These are phyloP conservation scores for Paecilomyces formosus DNA, from an alignment of 2,329 filamentous ascomycete genomes.

Conservation along the genomic window DNA sequence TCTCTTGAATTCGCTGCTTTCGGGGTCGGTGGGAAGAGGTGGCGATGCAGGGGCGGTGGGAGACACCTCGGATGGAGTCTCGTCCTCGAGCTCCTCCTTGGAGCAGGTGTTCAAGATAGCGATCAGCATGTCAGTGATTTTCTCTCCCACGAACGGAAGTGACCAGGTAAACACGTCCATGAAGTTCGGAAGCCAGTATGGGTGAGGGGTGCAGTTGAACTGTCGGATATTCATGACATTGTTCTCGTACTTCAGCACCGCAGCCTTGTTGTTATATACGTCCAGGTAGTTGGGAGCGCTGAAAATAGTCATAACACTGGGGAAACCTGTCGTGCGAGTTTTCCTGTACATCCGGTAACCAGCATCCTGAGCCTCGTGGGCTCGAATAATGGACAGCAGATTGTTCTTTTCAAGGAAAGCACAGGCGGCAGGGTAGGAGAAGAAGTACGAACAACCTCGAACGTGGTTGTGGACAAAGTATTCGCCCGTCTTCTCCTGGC, in stretches of 20 bases:
- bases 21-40: conserved; percentile 63
- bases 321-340: conserved; percentile 94
- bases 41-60: conserved; percentile 69
- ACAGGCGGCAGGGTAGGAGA: conserved; percentile 95
- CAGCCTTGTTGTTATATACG: conserved; percentile 99
- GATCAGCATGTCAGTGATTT: conserved; percentile 99
- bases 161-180: conserved; percentile 99
- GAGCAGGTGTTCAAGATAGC: conserved; percentile 97
- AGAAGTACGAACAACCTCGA: conserved; percentile 97
- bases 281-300: conserved; percentile 98
- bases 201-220: conserved; percentile 98
- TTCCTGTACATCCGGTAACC: conserved; percentile 99
- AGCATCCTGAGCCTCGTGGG: conserved; percentile 96
- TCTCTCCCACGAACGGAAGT: conserved; percentile 94
- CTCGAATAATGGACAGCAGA: conserved; percentile 89
- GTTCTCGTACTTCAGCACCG: conserved; percentile 98
- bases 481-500: conserved; percentile 95
- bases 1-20: conserved; percentile 88
- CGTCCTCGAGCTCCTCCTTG: conserved; percentile 94
- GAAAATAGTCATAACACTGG: conserved; percentile 99
- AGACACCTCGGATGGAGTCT: conserved; percentile 65
- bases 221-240: conserved; percentile 99
- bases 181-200: conserved; percentile 99
- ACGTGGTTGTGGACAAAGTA: conserved; percentile 99
- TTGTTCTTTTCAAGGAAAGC: conserved; percentile 99